Conservation (phyloP, 75 land plant genomes). For the Cryptomeria japonica region DNA sequence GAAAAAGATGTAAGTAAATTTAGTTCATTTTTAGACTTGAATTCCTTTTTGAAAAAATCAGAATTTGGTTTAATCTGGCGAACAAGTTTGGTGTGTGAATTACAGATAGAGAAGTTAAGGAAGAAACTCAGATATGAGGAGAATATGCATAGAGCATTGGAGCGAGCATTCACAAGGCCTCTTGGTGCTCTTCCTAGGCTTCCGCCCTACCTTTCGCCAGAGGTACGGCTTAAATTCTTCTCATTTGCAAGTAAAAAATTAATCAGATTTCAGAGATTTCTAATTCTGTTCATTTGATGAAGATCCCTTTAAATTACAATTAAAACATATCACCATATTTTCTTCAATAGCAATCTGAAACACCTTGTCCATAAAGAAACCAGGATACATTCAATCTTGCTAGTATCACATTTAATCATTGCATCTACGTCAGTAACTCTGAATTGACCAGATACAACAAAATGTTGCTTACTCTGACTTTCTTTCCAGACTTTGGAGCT, state of each 20-base stretch:
- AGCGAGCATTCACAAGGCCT: slow-evolving; percentile 54
- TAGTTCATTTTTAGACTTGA: background rate
- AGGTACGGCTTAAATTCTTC: slow-evolving; percentile 34
- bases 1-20: slow-evolving; percentile 10
- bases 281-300: background rate
- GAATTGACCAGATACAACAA: background rate
- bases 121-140: slow-evolving; percentile 30
- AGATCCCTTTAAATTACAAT: background rate
- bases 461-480: background rate
- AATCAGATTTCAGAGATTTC: background rate
- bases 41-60: background rate
- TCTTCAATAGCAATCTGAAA: background rate
- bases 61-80: background rate
- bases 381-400: background rate
- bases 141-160: slow-evolving; percentile 48
- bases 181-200: slow-evolving; percentile 38
- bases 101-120: slow-evolving; percentile 15
- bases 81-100: background rate
- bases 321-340: background rate
- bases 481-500: slow-evolving; percentile 64
- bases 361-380: background rate
- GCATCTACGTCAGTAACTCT: background rate
- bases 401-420: background rate
- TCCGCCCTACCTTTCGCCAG: slow-evolving; percentile 56
- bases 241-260: background rate